A percentile compares a stretch with the other conserved stretches of the same genome.
Conservation (phyloP, 2,329 filamentous ascomycete genomes). For the Phaeosphaeriaceae sp. region DNA sequence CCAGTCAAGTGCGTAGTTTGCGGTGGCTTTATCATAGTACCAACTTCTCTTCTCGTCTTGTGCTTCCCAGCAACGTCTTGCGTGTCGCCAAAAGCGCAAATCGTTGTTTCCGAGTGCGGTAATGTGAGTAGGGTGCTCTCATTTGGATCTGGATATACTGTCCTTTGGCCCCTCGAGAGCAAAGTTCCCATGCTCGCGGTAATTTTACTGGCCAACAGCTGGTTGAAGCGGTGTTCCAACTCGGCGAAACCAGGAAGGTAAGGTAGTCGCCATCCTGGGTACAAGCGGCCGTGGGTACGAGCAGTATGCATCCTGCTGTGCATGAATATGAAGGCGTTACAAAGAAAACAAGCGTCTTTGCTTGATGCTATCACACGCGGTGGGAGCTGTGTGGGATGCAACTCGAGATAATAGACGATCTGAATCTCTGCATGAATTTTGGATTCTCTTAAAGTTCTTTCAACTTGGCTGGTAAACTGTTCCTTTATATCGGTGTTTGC, state of each 20-base stretch:
- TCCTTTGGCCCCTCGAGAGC: constrained; percentile 9
- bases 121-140: constrained; percentile 22
- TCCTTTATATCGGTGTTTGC: constrained; percentile 7
- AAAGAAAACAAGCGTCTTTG: constrained; percentile 62
- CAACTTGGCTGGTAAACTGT: constrained; percentile 11
- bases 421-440: constrained; percentile 60
- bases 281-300: constrained; percentile 54
- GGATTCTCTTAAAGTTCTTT: constrained; percentile 15
- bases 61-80: no score
- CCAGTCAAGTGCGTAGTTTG: no score
- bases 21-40: no score
- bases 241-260: constrained; percentile 5
- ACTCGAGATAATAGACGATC: constrained; percentile 52
- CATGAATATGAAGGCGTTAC: constrained; percentile 55
- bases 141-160: constrained; percentile 20
- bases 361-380: constrained; percentile 57
- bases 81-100: no score
- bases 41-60: no score
- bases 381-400: constrained; percentile 17
- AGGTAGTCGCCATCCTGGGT: constrained; percentile 56
- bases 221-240: constrained; percentile 13
- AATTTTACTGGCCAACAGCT: constrained; percentile 7
- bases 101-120: constrained; percentile 14
- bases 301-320: constrained; percentile 53
- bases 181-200: constrained; percentile 5